Percentiles rank a stretch among this genome's conserved stretches.
phyloP scores from a whole-genome alignment of 1,139 yeast species.

The Pichiaceae sp. region DNA sequence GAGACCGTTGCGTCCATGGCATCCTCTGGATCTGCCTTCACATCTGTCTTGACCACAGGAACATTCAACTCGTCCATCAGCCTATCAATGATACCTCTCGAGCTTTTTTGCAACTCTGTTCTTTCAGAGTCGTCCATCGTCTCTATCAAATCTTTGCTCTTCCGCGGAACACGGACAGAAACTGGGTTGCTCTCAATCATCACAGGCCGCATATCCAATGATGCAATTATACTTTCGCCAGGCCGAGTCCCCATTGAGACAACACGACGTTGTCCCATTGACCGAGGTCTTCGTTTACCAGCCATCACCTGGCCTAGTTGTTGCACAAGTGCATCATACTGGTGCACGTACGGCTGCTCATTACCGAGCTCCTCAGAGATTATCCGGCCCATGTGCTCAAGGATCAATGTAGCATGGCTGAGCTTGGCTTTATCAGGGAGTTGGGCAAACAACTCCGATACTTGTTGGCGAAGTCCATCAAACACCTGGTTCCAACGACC shows the following conservation, averaged over 20 bases:
- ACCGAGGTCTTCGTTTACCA: background rate
- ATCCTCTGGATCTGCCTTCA: too few relatives aligned
- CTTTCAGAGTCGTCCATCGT: background rate
- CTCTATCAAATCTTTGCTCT: slow-evolving; percentile 1
- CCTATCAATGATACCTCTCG: background rate
- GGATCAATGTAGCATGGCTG: slow-evolving; percentile 1
- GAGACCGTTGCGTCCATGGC: too few relatives aligned
- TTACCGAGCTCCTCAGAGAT: background rate
- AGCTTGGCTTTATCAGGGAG: slow-evolving; percentile 13
- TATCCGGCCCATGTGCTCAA: slow-evolving; percentile 1
- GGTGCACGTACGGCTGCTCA: background rate
- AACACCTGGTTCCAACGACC: slow-evolving; percentile 50
- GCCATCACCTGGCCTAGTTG: background rate
- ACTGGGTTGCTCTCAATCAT: slow-evolving; percentile 29
- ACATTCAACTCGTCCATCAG: slow-evolving; percentile 1
- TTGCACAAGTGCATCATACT: background rate
- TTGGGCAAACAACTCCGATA: slow-evolving; percentile 25
- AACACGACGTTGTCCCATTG: background rate
- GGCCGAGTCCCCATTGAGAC: background rate
- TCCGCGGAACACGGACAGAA: slow-evolving; percentile 21
- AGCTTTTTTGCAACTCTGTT: background rate
- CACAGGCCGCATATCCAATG: slow-evolving; percentile 31
- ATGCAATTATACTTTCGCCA: slow-evolving; percentile 23
- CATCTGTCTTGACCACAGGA: slow-evolving; percentile 2
- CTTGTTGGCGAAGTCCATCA: slow-evolving; percentile 33